Base-by-base conservation (phyloP, 768 basidiomycete species). In the Strobilomyces echinocephalus region DNA sequence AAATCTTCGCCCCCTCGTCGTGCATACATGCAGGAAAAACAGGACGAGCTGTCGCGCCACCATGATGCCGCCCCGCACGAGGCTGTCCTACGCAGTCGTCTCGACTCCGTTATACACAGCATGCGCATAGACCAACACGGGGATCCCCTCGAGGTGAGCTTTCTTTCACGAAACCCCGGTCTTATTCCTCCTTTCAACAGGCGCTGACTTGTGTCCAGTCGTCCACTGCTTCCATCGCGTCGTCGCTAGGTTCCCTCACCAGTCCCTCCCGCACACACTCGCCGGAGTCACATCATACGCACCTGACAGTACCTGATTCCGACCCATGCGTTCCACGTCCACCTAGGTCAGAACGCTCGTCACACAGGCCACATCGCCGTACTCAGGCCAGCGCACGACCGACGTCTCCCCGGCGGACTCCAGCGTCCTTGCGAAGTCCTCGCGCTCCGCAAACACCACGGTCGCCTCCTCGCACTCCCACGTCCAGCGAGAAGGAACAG, bases 71-170 rank as follows among this genome's bases (percentile, higher is more conserved):
- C 75, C 15, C 81, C 79, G 1, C 82, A 79, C 49, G 80, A 78
- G 60, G 78, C 78, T 41, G 82, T 79, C 21, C 71, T 83, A 24
- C 74, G 78, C 8, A 76, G 72, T 45, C 72, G 79, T 11, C 67
- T 83, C 16, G 83, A 84, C 68, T 66, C 76, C 2, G 80, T 81
- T 43, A 62, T 84, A n/a, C 65, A 68, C 53, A 64, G 67, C 55
- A 63, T 63, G 60, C 47, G 50, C 18, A 62, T 67, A 57, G 62
- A 67, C 49, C 64, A 11, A 35, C 67, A 63, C 33, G 45, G 30
- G 6, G 59, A 59, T 30, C 31, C 57, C 1, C 18, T 57, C 18
- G 63, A 69, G 30, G 68, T 70, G 24, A 24, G 68, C 67, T 10
- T 12, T 20, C 16, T 18, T 46, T 24, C 26, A n/a, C 44, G 42